Percentiles rank a stretch among this genome's conserved stretches.
Evolutionary conservation across 495 filamentous ascomycete species (phyloP).

Genomic region (Penicillium verhagenii): DNA sequence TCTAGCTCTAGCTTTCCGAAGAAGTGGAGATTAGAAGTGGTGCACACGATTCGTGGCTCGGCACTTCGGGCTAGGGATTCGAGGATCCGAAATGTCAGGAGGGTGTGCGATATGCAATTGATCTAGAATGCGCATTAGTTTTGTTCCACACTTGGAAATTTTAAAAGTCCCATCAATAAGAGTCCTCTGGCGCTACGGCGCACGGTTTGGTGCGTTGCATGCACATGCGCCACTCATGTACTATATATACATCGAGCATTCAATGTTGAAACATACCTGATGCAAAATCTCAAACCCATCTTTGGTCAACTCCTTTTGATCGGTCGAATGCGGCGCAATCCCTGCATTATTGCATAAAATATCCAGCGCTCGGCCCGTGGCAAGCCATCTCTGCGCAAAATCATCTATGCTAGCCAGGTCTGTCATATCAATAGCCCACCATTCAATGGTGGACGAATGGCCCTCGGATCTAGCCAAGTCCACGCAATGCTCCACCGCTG

Average conservation of each 20-base stretch:
- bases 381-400: conserved; percentile 34
- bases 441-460: conserved; percentile 37
- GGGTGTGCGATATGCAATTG: conserved; percentile 26
- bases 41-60: conserved; percentile 26
- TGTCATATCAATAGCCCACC: conserved; percentile 53
- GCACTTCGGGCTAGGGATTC: conserved; percentile 17
- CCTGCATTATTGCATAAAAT: conserved; percentile 31
- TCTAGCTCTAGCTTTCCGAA: conserved; percentile 15
- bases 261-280: conserved; percentile 14
- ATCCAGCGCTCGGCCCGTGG: conserved; percentile 13
- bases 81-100: conserved; percentile 23
- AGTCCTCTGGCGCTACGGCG: too few relatives aligned
- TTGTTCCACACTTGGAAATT: background rate
- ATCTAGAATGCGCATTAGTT: conserved; percentile 9
- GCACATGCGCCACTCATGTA: too few relatives aligned
- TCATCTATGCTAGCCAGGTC: conserved; percentile 42
- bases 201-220: too few relatives aligned
- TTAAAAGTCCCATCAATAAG: background rate
- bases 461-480: conserved; percentile 9
- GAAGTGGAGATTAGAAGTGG: conserved; percentile 24
- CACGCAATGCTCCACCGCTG: conserved; percentile 17
- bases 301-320: conserved; percentile 7
- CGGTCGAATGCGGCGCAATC: background rate
- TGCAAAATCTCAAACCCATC: conserved; percentile 28
- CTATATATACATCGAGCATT: too few relatives aligned